phyloP scores from a whole-genome alignment of 805 yeast genomes.

The Metschnikowia peoriensis region DNA sequence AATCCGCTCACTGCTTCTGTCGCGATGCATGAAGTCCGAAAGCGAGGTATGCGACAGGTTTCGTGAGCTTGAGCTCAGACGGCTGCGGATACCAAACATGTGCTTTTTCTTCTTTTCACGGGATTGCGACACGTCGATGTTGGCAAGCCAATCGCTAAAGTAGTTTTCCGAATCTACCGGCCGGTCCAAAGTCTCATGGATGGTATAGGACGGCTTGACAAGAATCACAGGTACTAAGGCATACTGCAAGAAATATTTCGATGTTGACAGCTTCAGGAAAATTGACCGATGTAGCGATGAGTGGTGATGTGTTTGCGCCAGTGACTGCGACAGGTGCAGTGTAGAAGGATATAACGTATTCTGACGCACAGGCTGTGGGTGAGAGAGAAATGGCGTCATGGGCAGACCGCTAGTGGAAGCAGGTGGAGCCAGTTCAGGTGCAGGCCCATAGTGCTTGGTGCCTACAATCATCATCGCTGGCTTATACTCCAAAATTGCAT shows the following conservation, averaged over 20 bases:
- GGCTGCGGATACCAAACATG: conserved; percentile 15
- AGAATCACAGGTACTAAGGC: conserved; percentile 45
- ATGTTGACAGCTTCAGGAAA: conserved; percentile 34
- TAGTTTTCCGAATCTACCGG: conserved; percentile 36
- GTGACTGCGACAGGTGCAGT: background rate
- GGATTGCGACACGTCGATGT: conserved; percentile 22
- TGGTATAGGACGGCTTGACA: conserved; percentile 39
- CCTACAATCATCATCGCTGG: conserved; percentile 49
- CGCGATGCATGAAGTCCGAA: conserved; percentile 9
- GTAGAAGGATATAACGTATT: background rate
- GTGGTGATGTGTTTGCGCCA: background rate
- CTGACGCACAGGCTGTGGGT: conserved; percentile 9
- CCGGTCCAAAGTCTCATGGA: conserved; percentile 26
- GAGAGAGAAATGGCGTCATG: conserved; percentile 4
- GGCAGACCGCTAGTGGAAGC: background rate
- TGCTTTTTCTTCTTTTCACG: conserved; percentile 19
- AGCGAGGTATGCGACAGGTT: conserved; percentile 14
- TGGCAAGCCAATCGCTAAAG: conserved; percentile 34
- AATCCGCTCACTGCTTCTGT: background rate
- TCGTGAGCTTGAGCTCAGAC: conserved; percentile 9
- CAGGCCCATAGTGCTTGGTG: conserved; percentile 31
- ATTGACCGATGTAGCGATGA: conserved; percentile 23
- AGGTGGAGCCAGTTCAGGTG: background rate
- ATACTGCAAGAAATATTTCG: conserved; percentile 41
- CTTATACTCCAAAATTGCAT: conserved; percentile 40